These are phyloP conservation scores for Phlebiopsis flavidoalba DNA, from an alignment of 768 basidiomycete genomes.

Conservation along the genomic window DNA sequence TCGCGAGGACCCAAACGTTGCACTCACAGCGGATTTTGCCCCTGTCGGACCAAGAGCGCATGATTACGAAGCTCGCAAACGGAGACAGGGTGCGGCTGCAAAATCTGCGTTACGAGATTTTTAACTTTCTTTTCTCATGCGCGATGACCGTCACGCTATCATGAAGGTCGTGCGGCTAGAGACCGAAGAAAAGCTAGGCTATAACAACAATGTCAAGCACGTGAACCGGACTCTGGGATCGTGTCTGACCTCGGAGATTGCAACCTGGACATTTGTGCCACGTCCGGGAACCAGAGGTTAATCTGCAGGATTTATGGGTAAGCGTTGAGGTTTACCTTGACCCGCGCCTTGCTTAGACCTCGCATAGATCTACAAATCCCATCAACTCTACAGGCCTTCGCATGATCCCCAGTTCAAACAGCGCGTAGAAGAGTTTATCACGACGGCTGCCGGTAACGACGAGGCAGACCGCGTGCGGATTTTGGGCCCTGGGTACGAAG, in stretches of 20 bases:
- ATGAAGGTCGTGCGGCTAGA: not conserved
- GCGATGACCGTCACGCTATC: not conserved
- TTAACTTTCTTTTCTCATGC: not conserved
- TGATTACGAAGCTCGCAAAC: not conserved
- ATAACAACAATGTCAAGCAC: too few relatives aligned
- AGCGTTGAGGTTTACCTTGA: not conserved
- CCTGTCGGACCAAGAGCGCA: not conserved
- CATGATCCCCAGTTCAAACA: not conserved
- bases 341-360: not conserved
- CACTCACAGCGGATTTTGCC: not conserved
- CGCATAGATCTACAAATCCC: not conserved
- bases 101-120: not conserved
- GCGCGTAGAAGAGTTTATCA: not conserved
- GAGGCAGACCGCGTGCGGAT: not conserved
- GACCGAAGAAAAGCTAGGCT: not conserved
- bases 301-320: not conserved
- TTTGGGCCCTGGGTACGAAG: not conserved
- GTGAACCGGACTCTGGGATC: not conserved
- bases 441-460: not conserved
- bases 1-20: not conserved
- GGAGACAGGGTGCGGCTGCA: not conserved
- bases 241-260: not conserved
- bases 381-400: not conserved
- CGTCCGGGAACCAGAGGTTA: not conserved
- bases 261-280: not conserved